These are phyloP conservation scores for Hypoxylon fragiforme DNA, from an alignment of 495 filamentous ascomycete genomes.

Conservation along the genomic window DNA sequence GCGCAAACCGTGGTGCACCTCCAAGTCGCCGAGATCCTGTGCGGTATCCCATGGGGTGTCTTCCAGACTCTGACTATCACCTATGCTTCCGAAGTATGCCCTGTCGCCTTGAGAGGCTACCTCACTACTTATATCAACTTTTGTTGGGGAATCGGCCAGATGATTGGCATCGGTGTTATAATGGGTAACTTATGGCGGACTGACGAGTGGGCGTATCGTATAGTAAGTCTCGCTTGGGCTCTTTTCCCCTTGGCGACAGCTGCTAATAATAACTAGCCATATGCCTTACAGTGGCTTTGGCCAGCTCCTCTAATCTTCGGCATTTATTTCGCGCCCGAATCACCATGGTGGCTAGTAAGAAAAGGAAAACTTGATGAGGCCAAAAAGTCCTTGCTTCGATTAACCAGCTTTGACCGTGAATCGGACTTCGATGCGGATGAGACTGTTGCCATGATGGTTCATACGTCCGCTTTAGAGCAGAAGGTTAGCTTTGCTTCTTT, in stretches of 20 bases:
- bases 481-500: conserved; percentile 40
- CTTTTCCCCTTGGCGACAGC: background rate
- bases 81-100: conserved; percentile 80
- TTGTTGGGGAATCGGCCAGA: conserved; percentile 79
- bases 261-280: conserved; percentile 49
- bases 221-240: conserved; percentile 33
- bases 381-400: conserved; percentile 65
- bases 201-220: conserved; percentile 66
- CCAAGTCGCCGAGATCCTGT: conserved; percentile 73
- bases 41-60: conserved; percentile 78
- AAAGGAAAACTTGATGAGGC: conserved; percentile 69
- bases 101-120: conserved; percentile 71
- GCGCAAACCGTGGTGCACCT: conserved; percentile 69
- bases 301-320: conserved; percentile 73
- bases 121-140: conserved; percentile 82
- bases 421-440: conserved; percentile 72
- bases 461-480: conserved; percentile 74
- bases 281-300: conserved; percentile 86
- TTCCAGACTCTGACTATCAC: conserved; percentile 80
- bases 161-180: conserved; percentile 76
- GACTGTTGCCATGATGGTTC: conserved; percentile 83
- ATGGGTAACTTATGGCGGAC: conserved; percentile 57
- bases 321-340: conserved; percentile 73
- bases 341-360: conserved; percentile 81
- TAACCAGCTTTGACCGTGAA: conserved; percentile 62